Evolutionary conservation across 129 eudicot genomes (phyloP).

Genomic region (Lonicera japonica): DNA sequence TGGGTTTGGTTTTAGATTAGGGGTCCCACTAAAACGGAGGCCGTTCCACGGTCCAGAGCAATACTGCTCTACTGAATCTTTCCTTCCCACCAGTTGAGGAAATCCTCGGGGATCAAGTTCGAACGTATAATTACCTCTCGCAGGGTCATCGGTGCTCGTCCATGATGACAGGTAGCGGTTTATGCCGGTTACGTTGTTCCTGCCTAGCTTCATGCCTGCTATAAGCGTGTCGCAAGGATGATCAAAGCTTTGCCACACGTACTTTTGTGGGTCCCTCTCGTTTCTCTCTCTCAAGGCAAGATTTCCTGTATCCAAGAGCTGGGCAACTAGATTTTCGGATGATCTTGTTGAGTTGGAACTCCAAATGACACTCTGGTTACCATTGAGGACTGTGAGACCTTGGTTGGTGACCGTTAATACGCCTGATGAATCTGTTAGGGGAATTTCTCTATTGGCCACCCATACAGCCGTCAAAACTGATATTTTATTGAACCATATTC

Average conservation of each 20-base stretch:
- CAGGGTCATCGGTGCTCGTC: slow-evolving; percentile 40
- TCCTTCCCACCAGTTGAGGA: slow-evolving; percentile 30
- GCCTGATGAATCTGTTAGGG: slow-evolving; percentile 30
- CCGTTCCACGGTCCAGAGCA: slow-evolving; percentile 61
- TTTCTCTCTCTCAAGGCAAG: slow-evolving; percentile 25
- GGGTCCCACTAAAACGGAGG: slow-evolving; percentile 31
- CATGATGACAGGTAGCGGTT: slow-evolving; percentile 34
- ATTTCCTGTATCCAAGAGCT: slow-evolving; percentile 49
- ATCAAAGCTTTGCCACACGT: slow-evolving; percentile 62
- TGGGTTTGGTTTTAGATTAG: slow-evolving; percentile 11
- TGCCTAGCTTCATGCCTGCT: slow-evolving; percentile 50
- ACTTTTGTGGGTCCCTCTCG: slow-evolving; percentile 12
- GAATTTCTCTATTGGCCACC: slow-evolving; percentile 50
- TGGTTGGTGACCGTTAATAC: slow-evolving; percentile 13
- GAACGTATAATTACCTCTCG: slow-evolving; percentile 27
- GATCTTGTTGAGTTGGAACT: slow-evolving; percentile 21
- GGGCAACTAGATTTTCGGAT: slow-evolving; percentile 17
- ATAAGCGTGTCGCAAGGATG: slow-evolving; percentile 43
- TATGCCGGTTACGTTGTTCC: slow-evolving; percentile 23
- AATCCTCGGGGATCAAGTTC: slow-evolving; percentile 28
- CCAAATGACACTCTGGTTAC: slow-evolving; percentile 28
- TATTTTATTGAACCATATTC: slow-evolving; percentile 41
- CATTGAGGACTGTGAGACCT: slow-evolving; percentile 26
- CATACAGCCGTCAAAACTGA: slow-evolving; percentile 30
- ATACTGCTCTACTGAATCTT: slow-evolving; percentile 8